These are phyloP conservation scores for Diutina neorugosa DNA, from an alignment of 1,139 yeast species.

Conservation along the genomic window DNA sequence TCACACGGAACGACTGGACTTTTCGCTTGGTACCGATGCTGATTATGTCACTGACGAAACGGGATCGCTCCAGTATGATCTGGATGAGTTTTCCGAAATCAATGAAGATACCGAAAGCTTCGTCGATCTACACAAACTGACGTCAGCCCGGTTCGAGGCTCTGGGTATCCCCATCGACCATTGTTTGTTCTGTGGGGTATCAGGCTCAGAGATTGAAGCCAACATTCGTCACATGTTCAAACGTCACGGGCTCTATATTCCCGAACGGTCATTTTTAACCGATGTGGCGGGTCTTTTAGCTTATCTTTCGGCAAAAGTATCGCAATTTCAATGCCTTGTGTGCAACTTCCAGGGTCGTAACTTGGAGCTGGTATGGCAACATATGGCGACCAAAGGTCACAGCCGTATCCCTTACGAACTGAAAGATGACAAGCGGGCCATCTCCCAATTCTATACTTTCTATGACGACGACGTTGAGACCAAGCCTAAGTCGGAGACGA, in stretches of 20 bases:
- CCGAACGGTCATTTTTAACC: slow-evolving; percentile 29
- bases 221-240: slow-evolving; percentile 38
- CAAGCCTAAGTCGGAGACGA: slow-evolving; percentile 11
- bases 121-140: background rate
- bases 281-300: slow-evolving; percentile 34
- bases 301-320: slow-evolving; percentile 27
- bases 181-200: slow-evolving; percentile 31
- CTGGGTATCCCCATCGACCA: slow-evolving; percentile 16
- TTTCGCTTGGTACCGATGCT: background rate
- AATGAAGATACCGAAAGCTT: background rate
- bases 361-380: slow-evolving; percentile 40
- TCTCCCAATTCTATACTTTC: slow-evolving; percentile 35
- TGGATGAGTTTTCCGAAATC: background rate
- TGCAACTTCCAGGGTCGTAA: slow-evolving; percentile 43
- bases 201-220: slow-evolving; percentile 25
- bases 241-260: slow-evolving; percentile 38
- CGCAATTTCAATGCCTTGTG: slow-evolving; percentile 37
- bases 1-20: background rate
- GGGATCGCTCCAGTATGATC: background rate
- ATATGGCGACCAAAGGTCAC: slow-evolving; percentile 39
- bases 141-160: background rate
- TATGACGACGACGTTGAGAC: slow-evolving; percentile 4
- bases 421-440: slow-evolving; percentile 25
- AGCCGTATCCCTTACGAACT: slow-evolving; percentile 43
- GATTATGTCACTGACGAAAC: background rate